Evolutionary conservation across 1,284 basidiomycete genomes (phyloP).

Genomic region (Calocybe gambosa): DNA sequence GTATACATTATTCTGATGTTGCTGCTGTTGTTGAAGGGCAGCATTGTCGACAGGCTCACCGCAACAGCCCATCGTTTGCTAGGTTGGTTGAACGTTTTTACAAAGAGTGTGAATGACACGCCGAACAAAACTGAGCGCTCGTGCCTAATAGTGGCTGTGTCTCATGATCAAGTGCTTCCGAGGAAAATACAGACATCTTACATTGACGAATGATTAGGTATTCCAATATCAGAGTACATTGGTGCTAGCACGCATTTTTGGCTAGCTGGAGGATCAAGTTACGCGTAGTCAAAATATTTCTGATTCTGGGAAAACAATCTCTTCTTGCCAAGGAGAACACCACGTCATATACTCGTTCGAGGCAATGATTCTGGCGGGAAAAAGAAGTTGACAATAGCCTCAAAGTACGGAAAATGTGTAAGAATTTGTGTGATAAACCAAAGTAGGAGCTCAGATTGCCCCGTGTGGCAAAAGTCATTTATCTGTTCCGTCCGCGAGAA

Average conservation of each 20-base stretch:
- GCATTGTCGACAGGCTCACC: conserved; percentile 34
- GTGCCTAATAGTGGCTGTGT: conserved; percentile 20
- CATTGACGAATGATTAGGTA: background rate
- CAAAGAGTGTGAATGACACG: conserved; percentile 6
- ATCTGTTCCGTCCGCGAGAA: background rate
- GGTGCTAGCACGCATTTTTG: too few species aligned
- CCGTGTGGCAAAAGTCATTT: conserved; percentile 1
- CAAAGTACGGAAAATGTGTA: background rate
- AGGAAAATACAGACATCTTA: background rate
- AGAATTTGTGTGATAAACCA: too few species aligned
- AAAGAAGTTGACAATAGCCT: background rate
- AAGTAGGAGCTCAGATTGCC: conserved; percentile 1
- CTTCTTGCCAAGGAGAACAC: background rate
- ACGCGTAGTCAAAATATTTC: too few species aligned
- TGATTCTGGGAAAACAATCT: too few species aligned
- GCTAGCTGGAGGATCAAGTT: too few species aligned
- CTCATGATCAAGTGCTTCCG: background rate
- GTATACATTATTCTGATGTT: conserved; percentile 6
- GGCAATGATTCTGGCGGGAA: background rate
- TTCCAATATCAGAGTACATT: too few species aligned
- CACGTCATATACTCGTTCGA: background rate
- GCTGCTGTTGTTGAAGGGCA: conserved; percentile 21
- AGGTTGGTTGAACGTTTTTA: conserved; percentile 8
- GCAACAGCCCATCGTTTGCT: conserved; percentile 50
- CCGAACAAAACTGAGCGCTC: conserved; percentile 4